Evolutionary conservation across 306 rosid species (phyloP).

Genomic region (Quercus wislizeni): DNA sequence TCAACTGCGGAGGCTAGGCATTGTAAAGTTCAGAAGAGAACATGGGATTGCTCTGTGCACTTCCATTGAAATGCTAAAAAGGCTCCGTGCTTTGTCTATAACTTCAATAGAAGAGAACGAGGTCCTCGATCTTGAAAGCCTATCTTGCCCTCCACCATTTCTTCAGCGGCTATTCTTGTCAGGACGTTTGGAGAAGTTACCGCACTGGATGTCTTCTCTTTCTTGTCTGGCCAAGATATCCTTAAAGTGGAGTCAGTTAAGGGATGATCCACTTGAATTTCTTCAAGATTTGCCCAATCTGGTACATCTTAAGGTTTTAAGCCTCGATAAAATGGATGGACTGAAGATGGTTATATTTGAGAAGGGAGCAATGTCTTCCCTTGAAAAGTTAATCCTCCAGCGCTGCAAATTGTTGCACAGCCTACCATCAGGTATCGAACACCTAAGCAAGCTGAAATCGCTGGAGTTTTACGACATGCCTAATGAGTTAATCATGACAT

Average conservation of each 20-base stretch:
- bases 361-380: constrained; percentile 58
- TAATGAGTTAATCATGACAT: constrained; percentile 42
- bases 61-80: constrained; percentile 20
- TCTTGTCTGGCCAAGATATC: constrained; percentile 11
- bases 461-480: constrained; percentile 73
- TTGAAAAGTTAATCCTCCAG: constrained; percentile 55
- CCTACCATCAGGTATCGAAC: constrained; percentile 60
- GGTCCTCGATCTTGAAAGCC: constrained; percentile 22
- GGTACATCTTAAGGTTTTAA: constrained; percentile 50
- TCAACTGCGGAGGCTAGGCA: constrained; percentile 35
- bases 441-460: constrained; percentile 43
- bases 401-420: constrained; percentile 44
- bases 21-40: constrained; percentile 19
- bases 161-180: constrained; percentile 33
- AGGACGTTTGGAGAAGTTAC: constrained; percentile 32
- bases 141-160: constrained; percentile 23
- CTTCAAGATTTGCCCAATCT: constrained; percentile 44
- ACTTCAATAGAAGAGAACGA: constrained; percentile 21
- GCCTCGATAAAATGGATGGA: constrained; percentile 54
- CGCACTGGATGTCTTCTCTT: constrained; percentile 35
- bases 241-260: constrained; percentile 28
- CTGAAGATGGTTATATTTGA: constrained; percentile 42
- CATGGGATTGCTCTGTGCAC: constrained; percentile 32
- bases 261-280: constrained; percentile 32
- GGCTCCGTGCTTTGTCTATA: constrained; percentile 24